Evolutionary conservation across 106 monocot genomes (phyloP), one percentile per base, ranked within the genome.

Genomic region (Chionographis japonica): DNA sequence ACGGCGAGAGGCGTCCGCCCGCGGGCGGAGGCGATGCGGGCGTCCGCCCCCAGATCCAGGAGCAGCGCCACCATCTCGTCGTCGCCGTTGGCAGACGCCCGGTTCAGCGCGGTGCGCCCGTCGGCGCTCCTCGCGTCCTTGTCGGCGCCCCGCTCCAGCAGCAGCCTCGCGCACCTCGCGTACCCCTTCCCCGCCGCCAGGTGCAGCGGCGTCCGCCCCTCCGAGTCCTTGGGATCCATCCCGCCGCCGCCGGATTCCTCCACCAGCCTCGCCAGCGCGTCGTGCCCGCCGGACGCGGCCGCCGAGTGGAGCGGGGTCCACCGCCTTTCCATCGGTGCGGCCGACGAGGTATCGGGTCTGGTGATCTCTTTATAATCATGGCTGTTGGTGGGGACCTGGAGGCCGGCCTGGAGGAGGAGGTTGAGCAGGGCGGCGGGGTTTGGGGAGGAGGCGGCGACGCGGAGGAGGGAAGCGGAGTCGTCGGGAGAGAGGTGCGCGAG

Each of bases 41-140:
- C 72, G 63, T 88, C 88, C 37, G 81, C 88, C 0, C 88, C 85
- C 58, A 74, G 53, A 8, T 88, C 85, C n/a, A 88, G 61, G 17
- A 88, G 79, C 69, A 72, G 52, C 36, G 75, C 85, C 58, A 76
- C 85, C 78, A 81, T 73, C 73, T 81, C 88, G 11, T 56, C 75
- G 58, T 88, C 85, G 7, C 88, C 88, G 40, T 65, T 74, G 8
- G 81, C 78, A 9, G 85, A 81, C 43, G 85, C 88, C 4, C 69
- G 52, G 67, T 81, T 65, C 69, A 88, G 50, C 19, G 78, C 81
- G 12, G 88, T 81, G 27, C 78, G 49, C 36, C 88, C 84, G 55
- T 84, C 77, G 20, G 60, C 55, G 67, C 81, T 80, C 19, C 68
- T 62, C 49, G 71, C 84, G 63, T 81, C 71, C 74, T 64, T 71